These are phyloP conservation scores for Dalechampia spathulata DNA, from an alignment of 441 rosid genomes.

Conservation along the genomic window DNA sequence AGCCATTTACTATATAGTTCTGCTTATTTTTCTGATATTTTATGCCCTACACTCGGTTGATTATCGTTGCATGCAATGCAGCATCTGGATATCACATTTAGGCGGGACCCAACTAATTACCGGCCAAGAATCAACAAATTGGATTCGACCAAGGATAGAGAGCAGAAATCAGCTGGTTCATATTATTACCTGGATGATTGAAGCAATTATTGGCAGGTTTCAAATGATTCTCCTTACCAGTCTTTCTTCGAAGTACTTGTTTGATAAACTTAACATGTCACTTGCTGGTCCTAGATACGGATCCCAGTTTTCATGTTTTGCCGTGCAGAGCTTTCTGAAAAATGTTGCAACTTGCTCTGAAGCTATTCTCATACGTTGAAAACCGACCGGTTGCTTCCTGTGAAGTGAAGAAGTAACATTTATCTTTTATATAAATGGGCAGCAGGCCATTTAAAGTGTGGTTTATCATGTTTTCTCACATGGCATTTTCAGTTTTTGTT, in stretches of 20 bases:
- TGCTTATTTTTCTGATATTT: too few relatives aligned
- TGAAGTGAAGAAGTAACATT: too few relatives aligned
- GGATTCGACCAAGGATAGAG: constrained; percentile 95
- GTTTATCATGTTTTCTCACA: too few relatives aligned
- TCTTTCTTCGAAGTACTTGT: background rate
- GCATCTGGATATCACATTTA: constrained; percentile 96
- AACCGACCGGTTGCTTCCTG: too few relatives aligned
- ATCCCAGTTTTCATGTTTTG: constrained; percentile 1
- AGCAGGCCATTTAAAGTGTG: too few relatives aligned
- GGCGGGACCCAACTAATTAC: constrained; percentile 92
- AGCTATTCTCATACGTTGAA: constrained; percentile 1
- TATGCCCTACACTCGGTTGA: too few relatives aligned
- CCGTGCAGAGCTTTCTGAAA: constrained; percentile 7
- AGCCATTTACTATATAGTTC: too few relatives aligned
- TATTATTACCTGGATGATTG: constrained; percentile 90
- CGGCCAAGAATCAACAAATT: constrained; percentile 91
- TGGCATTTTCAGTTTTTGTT: too few relatives aligned
- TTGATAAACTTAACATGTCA: background rate
- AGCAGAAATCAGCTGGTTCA: constrained; percentile 90
- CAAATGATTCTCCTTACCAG: constrained; percentile 7
- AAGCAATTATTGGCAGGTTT: constrained; percentile 21
- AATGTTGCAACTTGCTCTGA: background rate
- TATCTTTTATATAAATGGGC: too few relatives aligned
- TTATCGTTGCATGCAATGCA: too few relatives aligned
- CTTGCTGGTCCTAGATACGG: background rate